Conservation (phyloP, 179 eudicot genomes). For the Beta lomatogona region DNA sequence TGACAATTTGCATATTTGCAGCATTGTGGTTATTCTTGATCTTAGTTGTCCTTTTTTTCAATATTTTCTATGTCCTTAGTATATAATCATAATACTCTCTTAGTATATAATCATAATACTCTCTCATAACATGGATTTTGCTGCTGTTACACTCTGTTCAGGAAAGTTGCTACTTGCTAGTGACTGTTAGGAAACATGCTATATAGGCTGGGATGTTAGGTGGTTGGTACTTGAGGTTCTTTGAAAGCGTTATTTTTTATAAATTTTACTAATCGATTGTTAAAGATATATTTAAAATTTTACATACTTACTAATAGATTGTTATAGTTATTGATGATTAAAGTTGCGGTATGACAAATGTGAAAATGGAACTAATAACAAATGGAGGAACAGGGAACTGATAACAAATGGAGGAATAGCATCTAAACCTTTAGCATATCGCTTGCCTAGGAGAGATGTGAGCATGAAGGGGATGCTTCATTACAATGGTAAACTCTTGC, state of each 20-base stretch:
- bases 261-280: too few species aligned
- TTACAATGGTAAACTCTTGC: slow-evolving; percentile 30
- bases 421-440: background rate
- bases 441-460: slow-evolving; percentile 17
- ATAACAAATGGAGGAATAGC: too few species aligned
- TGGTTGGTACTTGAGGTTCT: too few species aligned
- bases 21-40: background rate
- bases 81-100: too few species aligned
- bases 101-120: background rate
- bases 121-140: background rate
- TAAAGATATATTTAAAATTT: too few species aligned
- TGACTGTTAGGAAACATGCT: background rate
- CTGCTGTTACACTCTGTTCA: background rate
- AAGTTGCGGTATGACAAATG: too few species aligned
- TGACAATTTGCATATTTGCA: background rate
- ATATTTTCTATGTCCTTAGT: background rate
- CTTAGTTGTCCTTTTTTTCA: background rate
- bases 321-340: too few species aligned
- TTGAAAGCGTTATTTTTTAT: too few species aligned
- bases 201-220: too few species aligned
- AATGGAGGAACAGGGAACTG: too few species aligned
- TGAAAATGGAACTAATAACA: too few species aligned
- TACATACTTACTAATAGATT: too few species aligned
- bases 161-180: background rate
- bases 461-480: slow-evolving; percentile 27